Base-by-base conservation (phyloP, 202 grass and related monocot species). In the Zoysia matrella region DNA sequence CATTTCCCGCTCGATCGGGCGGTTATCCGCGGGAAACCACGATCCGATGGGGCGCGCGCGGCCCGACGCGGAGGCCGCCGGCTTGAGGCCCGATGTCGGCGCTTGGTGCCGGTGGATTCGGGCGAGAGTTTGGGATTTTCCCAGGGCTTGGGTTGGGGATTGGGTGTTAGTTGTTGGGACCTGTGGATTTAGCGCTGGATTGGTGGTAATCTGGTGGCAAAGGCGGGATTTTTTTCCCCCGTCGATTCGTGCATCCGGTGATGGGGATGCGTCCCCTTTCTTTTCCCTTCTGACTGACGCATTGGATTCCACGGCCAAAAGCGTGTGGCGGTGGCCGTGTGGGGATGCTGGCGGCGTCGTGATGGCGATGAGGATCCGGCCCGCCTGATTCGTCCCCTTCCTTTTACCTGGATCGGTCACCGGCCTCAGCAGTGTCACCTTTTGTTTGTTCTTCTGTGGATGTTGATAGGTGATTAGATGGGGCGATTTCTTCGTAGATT, bases 251-350 rank as follows among this genome's bases (percentile, higher is more conserved):
- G 46, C 46, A 89, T 81, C 84, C 62, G 75, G 49, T 84, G 86
- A 91, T 84, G 68, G 61, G 78, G 79, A 83, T 83, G 66, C 46
- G 30, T 36, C 56, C 43, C 74, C 64, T 74, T 83, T 72, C 52
- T 67, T 88, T 84, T 73, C n/a, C 1, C 49, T 60, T 49, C 77
- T 14, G 63, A 74, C 84, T 71, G 49, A 47, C 67, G 72, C 75
- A 82, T 86, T 86, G 9, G 78, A 88, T 89, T 89, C 67, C 72
- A 76, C 45, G 72, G 44, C 76, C 70, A 65, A 65, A 89, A 77
- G 86, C 46, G 15, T 81, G 84, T 83, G 72, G 67, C 73, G 65
- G 51, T 63, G 60, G 22, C 60, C 60, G 36, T 18, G 22, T 40
- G 60, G 15, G 63, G 74, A 62, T 61, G 73, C 50, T 49, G 75